Base-by-base conservation (phyloP, 345 rosid genomes). In the Dovyalis caffra region DNA sequence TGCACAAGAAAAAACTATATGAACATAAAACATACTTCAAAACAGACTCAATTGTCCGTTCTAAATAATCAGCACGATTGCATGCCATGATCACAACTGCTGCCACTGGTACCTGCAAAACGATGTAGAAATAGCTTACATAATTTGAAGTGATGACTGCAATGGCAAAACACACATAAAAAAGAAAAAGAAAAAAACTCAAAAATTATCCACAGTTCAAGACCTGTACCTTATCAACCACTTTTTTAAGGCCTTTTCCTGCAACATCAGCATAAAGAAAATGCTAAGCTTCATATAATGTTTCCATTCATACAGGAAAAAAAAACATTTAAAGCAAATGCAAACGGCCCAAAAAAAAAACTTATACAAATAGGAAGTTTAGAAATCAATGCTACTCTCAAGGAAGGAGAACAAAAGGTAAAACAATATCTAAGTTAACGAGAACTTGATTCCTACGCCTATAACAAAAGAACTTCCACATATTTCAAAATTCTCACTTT, bases 41-140 rank as follows among this genome's bases (percentile, higher is more conserved):
- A 68, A 93, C 82, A 67, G 99, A 95, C 18, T 84, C 72, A 58
- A 95, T 69, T 45, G 99, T 95, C 86, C 97, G 84, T 78, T 90
- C 94, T 69, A 95, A 83, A 88, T 95, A 95, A 86, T 95, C 98
- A 61, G 98, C 97, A 63, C 97, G 97, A 76, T 90, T 95, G 90
- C 99, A 95, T 3, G 99, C 99, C 99, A 95, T 95, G 80, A 93
- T 86, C 72, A 95, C 98, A 70, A 95, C 90, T 57, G 99, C 99
- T 57, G 99, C 98, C 60, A 93, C 82, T 4, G 95, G 95, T 66
- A 47, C 82, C 98, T 93, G 82, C 73, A 34, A 31, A 73, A 83
- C 77, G 61, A 70, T 76, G 78, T 3, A 81, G 18, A 73, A 68
- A 76, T 38, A 58, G 68, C 78, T 47, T 69, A 45, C 75, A 66